Evolutionary conservation across 2,329 filamentous ascomycete species (phyloP).

Genomic region (Xylaria sp.): DNA sequence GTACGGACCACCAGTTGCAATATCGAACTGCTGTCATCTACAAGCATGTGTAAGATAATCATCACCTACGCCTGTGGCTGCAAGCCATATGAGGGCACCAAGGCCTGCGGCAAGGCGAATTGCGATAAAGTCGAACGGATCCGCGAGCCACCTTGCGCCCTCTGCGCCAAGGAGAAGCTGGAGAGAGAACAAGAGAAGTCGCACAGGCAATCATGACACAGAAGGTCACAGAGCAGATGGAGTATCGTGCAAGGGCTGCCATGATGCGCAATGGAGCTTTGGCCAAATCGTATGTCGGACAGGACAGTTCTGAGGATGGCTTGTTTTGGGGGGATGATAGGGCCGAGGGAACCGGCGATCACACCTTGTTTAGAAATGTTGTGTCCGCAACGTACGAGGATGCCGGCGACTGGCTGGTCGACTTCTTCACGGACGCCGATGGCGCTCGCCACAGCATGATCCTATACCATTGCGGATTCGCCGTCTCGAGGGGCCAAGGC

Average conservation of each 20-base stretch:
- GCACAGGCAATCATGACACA: not conserved
- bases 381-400: conserved; percentile 18
- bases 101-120: conserved; percentile 17
- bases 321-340: not conserved
- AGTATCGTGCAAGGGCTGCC: too few relatives aligned
- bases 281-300: not conserved
- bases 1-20: not conserved
- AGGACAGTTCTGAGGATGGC: not conserved
- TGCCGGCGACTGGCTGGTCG: conserved; percentile 43
- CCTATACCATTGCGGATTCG: conserved; percentile 37
- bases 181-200: conserved; percentile 21
- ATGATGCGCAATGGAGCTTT: too few relatives aligned
- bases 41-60: conserved; percentile 34
- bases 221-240: too few relatives aligned
- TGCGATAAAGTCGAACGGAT: conserved; percentile 32
- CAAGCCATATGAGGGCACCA: conserved; percentile 21
- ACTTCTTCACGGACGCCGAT: conserved; percentile 38
- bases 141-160: conserved; percentile 26
- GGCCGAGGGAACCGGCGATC: not conserved
- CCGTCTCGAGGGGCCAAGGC: conserved; percentile 34
- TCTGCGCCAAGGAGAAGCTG: conserved; percentile 32
- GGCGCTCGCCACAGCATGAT: conserved; percentile 40
- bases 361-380: too few relatives aligned
- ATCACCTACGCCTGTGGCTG: conserved; percentile 36
- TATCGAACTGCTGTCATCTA: too few relatives aligned